A percentile compares a stretch with the other conserved stretches of the same genome.
Evolutionary conservation across 257 asterid genomes (phyloP).

Genomic region (Jacaranda mimosifolia): DNA sequence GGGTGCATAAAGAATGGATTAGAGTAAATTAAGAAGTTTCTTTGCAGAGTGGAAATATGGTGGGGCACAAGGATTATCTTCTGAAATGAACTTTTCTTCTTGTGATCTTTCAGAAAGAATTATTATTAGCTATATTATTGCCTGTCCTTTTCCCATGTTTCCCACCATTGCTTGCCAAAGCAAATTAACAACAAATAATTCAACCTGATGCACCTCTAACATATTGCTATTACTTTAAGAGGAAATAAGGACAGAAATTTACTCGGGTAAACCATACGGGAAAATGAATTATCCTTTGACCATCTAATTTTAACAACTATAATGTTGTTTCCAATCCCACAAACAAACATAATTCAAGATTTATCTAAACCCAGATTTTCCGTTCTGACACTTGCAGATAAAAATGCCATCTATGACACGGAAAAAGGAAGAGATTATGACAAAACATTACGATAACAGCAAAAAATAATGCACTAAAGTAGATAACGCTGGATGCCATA

Average conservation of each 20-base stretch:
- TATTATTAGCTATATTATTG: conserved; percentile 22
- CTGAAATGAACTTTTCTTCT: conserved; percentile 42
- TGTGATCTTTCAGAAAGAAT: conserved; percentile 44
- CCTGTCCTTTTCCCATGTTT: conserved; percentile 46
- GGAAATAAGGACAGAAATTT: background rate
- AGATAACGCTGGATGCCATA: background rate
- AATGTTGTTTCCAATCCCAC: background rate
- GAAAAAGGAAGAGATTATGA: background rate
- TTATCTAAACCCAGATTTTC: background rate
- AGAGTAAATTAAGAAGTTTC: conserved; percentile 48
- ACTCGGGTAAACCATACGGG: background rate
- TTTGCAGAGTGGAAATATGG: conserved; percentile 31
- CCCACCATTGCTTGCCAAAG: conserved; percentile 28
- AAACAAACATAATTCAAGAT: background rate
- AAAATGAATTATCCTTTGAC: background rate
- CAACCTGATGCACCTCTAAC: background rate
- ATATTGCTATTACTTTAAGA: background rate
- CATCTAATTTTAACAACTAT: too few species aligned
- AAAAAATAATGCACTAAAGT: background rate
- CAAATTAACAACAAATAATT: conserved; percentile 7
- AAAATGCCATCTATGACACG: background rate
- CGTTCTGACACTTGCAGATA: background rate
- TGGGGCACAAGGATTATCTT: conserved; percentile 53
- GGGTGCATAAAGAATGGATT: conserved; percentile 38
- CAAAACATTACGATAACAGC: background rate